A percentile compares a stretch with the other conserved stretches of the same genome.
phyloP scores from a whole-genome alignment of 441 rosid species.

The Arabidopsis hybrid region DNA sequence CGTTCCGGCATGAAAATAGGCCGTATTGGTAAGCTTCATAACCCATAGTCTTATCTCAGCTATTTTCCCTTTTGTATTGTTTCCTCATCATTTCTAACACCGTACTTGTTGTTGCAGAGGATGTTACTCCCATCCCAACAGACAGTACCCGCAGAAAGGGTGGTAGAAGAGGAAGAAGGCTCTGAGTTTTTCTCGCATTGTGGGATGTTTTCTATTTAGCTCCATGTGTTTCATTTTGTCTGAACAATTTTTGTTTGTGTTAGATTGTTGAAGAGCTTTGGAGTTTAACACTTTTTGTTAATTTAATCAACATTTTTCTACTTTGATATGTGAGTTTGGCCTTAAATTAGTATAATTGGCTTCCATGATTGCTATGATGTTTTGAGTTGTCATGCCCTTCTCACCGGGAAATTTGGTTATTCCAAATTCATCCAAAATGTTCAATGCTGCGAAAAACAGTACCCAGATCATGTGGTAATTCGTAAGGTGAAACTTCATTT shows the following conservation, averaged over 20 bases:
- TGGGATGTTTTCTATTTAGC: neutral
- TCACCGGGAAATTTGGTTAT: no score
- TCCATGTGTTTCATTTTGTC: constrained; percentile 21
- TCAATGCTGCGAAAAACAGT: no score
- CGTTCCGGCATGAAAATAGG: constrained; percentile 83
- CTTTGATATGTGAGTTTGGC: neutral
- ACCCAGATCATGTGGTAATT: no score
- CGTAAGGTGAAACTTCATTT: no score
- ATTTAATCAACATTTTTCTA: constrained; percentile 10
- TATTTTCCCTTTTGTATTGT: neutral
- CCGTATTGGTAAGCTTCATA: constrained; percentile 56
- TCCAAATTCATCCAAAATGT: no score
- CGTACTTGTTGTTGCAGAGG: constrained; percentile 49
- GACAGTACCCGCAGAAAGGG: constrained; percentile 76
- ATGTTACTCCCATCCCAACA: constrained; percentile 71
- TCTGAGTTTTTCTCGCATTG: constrained; percentile 17
- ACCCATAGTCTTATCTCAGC: neutral
- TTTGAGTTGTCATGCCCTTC: no score
- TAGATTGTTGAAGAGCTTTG: constrained; percentile 32
- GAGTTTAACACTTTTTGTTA: constrained; percentile 19
- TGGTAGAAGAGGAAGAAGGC: constrained; percentile 72
- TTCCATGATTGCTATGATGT: neutral
- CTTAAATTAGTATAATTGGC: neutral
- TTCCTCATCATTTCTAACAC: constrained; percentile 5
- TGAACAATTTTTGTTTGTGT: neutral